Conservation (phyloP, 83 land plant species). For the Picea abies region DNA sequence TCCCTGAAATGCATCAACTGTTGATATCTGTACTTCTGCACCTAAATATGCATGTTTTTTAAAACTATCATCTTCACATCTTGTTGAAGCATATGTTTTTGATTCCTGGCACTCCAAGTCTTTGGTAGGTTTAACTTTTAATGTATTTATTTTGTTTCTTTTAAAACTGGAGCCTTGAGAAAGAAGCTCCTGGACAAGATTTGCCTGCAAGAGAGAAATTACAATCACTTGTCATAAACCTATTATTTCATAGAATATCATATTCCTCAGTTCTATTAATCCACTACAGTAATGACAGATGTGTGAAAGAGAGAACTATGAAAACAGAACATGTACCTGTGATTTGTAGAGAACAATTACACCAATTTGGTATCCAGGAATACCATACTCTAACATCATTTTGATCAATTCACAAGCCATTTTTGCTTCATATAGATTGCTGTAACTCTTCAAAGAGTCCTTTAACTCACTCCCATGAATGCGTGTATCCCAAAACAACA, state of each 20-base stretch:
- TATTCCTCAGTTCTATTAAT: neutral
- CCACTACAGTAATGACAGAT: neutral
- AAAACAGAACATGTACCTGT: conserved; percentile 23
- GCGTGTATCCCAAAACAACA: conserved; percentile 37
- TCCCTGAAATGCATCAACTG: conserved; percentile 49
- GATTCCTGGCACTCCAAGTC: neutral
- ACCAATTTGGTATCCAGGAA: conserved; percentile 29
- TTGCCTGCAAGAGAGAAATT: conserved; percentile 17
- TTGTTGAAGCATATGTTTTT: neutral
- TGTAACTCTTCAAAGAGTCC: conserved; percentile 25
- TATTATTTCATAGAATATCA: neutral
- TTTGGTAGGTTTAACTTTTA: conserved; percentile 4
- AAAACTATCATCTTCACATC: neutral
- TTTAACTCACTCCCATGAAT: conserved; percentile 24
- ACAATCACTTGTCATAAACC: neutral
- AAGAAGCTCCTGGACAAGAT: conserved; percentile 27
- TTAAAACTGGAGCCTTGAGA: neutral
- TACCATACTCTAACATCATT: conserved; percentile 15
- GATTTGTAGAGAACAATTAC: conserved; percentile 39
- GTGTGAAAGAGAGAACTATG: neutral
- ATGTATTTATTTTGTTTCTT: neutral
- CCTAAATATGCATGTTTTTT: conserved; percentile 18
- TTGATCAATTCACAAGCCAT: conserved; percentile 24
- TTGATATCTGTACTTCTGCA: conserved; percentile 33
- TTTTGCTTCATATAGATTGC: conserved; percentile 33